Base-by-base conservation (phyloP, 139 green algal species). In the Diplosphaera chodatii region DNA sequence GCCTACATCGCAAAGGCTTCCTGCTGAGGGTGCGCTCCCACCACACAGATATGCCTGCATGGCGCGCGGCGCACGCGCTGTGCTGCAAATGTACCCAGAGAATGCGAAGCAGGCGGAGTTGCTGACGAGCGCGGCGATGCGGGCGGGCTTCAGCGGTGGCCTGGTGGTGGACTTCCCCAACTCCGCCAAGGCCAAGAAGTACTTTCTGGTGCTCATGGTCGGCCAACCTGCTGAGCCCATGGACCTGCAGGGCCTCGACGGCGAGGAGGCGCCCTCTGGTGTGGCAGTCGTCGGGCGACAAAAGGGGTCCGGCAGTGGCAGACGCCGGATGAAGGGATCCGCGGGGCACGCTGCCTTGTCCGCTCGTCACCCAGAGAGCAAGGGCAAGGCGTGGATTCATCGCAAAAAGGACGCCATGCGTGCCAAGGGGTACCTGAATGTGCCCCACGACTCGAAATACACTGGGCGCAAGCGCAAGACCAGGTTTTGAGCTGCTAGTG, bases 141-240 rank as follows among this genome's bases (percentile, higher is more conserved):
- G 82, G 68, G 93, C 86, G 1, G 94, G 94, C 30, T 99, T 99
- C 82, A 86, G 80, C 55, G 94, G 95, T 15, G 94, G 94, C 15
- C 78, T 99, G 28, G 93, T 99, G 10, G 90, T 99, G 29, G 95
- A 99, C 79, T 98, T 91, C 80, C 95, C 94, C 0, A 87, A 99
- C 83, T 89, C 74, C 40, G 96, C 95, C 0, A 82, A 88, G 10
- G 95, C 95, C 34, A 98, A 97, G 66, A 99, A 99, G 81, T 96
- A 97, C 79, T 99, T 95, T 70, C 77, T 99, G 67, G 88, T 95
- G 66, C 84, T 99, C 30, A 97, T 97, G 89, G 91, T 96, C 13
- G 48, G 48, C 48, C 48, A 59, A 18, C 48, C 48, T 3, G 48
- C 48, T 10, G 48, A 59, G 48, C 48, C 48, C 48, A 59, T 59